Percentiles rank a stretch among this genome's conserved stretches.
phyloP scores from a whole-genome alignment of 1,284 basidiomycete species.

The Pseudozyma thailandica region DNA sequence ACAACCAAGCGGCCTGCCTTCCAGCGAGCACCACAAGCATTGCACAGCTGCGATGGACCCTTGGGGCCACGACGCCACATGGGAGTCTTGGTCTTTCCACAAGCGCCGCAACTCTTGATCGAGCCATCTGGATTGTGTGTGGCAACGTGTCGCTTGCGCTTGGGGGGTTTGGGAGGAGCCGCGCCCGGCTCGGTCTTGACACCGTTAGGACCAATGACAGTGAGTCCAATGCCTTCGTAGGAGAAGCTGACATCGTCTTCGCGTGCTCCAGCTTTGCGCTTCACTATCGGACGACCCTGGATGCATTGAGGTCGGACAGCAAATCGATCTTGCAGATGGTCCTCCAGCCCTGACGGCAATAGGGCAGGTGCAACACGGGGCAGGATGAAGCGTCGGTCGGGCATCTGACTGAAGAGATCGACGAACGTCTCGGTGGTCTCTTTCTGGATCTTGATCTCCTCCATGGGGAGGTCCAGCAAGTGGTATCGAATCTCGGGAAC shows the following conservation, averaged over 20 bases:
- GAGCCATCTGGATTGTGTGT: slow-evolving; percentile 66
- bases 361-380: slow-evolving; percentile 18
- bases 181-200: slow-evolving; percentile 41
- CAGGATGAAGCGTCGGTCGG: slow-evolving; percentile 39
- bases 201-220: slow-evolving; percentile 33
- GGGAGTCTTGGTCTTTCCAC: slow-evolving; percentile 64
- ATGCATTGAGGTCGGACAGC: slow-evolving; percentile 52
- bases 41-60: slow-evolving; percentile 63
- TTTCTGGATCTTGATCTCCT: slow-evolving; percentile 52
- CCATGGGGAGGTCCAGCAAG: slow-evolving; percentile 48
- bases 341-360: slow-evolving; percentile 55
- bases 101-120: slow-evolving; percentile 64
- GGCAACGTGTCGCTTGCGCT: slow-evolving; percentile 65
- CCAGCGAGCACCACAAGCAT: slow-evolving; percentile 66
- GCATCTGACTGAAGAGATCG: slow-evolving; percentile 45
- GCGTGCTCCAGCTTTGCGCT: slow-evolving; percentile 56
- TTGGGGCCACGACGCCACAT: slow-evolving; percentile 66
- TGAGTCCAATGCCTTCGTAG: slow-evolving; percentile 38
- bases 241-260: slow-evolving; percentile 44
- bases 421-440: slow-evolving; percentile 48
- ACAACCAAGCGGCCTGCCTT: slow-evolving; percentile 64
- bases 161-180: slow-evolving; percentile 46
- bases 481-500: slow-evolving; percentile 52
- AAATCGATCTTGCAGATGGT: slow-evolving; percentile 61
- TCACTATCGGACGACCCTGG: slow-evolving; percentile 56